Base-by-base conservation (phyloP, 2,329 filamentous ascomycete genomes). In the Ceratocystis lukuohia region DNA sequence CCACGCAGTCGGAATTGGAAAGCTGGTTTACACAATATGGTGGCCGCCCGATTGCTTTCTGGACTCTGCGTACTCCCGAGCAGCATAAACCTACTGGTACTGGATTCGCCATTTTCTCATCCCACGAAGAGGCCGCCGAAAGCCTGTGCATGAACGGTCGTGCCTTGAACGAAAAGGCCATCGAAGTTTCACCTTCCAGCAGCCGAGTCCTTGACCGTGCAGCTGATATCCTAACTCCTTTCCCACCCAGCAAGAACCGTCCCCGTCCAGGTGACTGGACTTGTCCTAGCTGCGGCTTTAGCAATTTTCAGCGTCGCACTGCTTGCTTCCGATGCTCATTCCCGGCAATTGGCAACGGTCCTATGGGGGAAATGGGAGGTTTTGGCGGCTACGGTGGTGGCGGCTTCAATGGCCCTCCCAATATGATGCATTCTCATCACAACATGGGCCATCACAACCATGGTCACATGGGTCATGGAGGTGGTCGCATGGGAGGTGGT, bases 21-120 rank as follows among this genome's bases (percentile, higher is more conserved):
- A 96, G 92, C 78, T 99, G 94, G 94, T 99, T 97, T 75, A 99
- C 94, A 37, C 94, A 99, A 77, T 99, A 96, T 74, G 94, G 94
- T 70, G 94, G 94, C 62, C 89, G 94, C 56, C 94, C 94, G 37
- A 99, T 99, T 78, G 94, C 94, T 22, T 99, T 99, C 79, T 99
- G 94, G 94, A 99, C 94, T 20, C 83, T 99, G 63, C 89, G 93
- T 69, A 99, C 94, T 15, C 94, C 94, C 2, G 94, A 99, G 77
- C 94, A 97, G 78, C 94, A 97, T 78, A 99, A 99, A 81, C 94
- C 94, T n/a, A 99, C 94, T 8, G 94, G 94, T 56, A 96, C 93
- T 65, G 94, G 94, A 65, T 99, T 99, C 77, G 94, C 94, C 62
- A 93, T 99, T 66, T 99, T 99, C 75, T 97, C 94, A 70, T 97